Evolutionary conservation across 2,329 filamentous ascomycete genomes (phyloP), one percentile per base, ranked within the genome.

Genomic region (Dothistroma pini): DNA sequence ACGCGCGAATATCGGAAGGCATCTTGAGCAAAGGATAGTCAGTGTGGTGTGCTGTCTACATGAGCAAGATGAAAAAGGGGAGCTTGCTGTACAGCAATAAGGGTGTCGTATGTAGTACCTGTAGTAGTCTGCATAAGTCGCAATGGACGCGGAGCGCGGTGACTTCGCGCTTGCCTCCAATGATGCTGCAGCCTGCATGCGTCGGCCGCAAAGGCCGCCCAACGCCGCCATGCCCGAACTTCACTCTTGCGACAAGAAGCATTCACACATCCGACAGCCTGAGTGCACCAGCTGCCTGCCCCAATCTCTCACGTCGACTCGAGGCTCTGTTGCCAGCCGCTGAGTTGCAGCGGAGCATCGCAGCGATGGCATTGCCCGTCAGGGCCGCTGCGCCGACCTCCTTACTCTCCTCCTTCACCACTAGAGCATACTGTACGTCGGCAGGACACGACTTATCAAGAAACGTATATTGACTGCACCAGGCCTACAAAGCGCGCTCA

Each of bases 1-100:
- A 97, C 69, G 83, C 91, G 72, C 93, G 85, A 71, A 97, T 97
- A 77, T 97, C 93, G 65, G 82, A 73, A 57, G 92, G 86, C 92
- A 96, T 96, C 64, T 71, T 58, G 56, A 22, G 48, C 48, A 29
- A 51, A 16, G 6, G 19, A 14, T 5, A 19, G 11, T 6, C 48
- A 51, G 29, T 3, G 19, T 7, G 16, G 48, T 44, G 41, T 44
- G 41, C 11, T 7, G 29, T 12, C 48, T 51, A 51, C 48, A 51
- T 51, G 21, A 51, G 48, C 48, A 12, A 31, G 12, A 3, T 44
- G 14, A 5, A 19, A 44, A 3, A n/a, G 5, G 5, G 14, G 14
- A n/a, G 14, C 14, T 19, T 44, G 41, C 12, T 44, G 41, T 5
- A 6, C 2, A n/a, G 41, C 10, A 44, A 29, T 29, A 29, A 2